phyloP scores from a whole-genome alignment of 768 basidiomycete species.

The Leccinellum rugosiceps region DNA sequence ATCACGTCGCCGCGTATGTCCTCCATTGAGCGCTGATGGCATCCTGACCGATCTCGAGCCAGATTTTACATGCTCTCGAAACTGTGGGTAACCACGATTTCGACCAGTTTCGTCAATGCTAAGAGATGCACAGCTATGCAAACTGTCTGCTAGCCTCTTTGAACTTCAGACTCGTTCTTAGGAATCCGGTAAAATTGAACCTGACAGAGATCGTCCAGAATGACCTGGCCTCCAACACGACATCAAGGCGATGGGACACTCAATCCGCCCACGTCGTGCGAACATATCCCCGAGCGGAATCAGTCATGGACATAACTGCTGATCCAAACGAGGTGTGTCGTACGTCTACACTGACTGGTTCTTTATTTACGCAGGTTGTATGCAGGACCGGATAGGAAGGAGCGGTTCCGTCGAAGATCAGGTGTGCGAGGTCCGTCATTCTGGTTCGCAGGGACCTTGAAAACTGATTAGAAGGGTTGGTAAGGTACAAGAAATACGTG shows the following conservation, averaged over 20 bases:
- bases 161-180: conserved; percentile 5
- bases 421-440: not conserved
- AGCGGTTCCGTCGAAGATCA: not conserved
- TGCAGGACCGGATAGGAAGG: not conserved
- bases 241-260: not conserved
- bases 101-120: not conserved
- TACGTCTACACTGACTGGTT: not conserved
- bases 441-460: not conserved
- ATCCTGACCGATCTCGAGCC: not conserved
- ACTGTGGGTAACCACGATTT: not conserved
- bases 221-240: not conserved
- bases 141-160: conserved; percentile 11
- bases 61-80: conserved; percentile 5
- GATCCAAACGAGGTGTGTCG: not conserved
- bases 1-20: conserved; percentile 15
- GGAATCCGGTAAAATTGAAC: not conserved
- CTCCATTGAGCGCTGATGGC: no score
- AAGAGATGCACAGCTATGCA: conserved; percentile 7
- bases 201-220: not conserved
- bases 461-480: not conserved
- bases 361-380: not conserved
- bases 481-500: not conserved
- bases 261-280: not conserved
- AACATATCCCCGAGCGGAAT: not conserved
- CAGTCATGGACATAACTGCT: not conserved